phyloP scores from a whole-genome alignment of 768 basidiomycete genomes.

The Galerina marginata region DNA sequence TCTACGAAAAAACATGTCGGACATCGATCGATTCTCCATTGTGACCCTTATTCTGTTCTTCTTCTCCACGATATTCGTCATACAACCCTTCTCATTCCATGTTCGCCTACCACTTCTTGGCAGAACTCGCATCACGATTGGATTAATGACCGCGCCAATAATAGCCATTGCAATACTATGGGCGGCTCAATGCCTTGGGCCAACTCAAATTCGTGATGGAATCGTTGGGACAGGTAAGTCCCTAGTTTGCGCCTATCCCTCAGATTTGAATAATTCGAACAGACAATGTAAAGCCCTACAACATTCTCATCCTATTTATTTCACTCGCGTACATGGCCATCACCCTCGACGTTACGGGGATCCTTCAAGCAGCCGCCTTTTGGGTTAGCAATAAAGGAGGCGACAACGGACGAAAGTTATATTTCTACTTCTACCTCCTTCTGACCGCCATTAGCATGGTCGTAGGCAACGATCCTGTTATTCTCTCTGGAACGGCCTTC shows the following conservation, averaged over 20 bases:
- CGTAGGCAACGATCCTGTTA: constrained; percentile 94
- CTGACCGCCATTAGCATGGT: constrained; percentile 77
- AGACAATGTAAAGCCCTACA: constrained; percentile 85
- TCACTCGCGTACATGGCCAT: constrained; percentile 93
- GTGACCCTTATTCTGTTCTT: constrained; percentile 60
- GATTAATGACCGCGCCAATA: constrained; percentile 60
- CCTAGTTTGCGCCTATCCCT: background rate
- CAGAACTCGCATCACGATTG: constrained; percentile 41
- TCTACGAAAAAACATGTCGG: constrained; percentile 37
- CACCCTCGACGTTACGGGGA: constrained; percentile 87
- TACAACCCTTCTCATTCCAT: constrained; percentile 50
- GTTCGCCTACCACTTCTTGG: constrained; percentile 39
- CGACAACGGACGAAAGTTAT: constrained; percentile 70
- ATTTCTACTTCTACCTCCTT: constrained; percentile 83
- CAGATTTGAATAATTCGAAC: constrained; percentile 8
- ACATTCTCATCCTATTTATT: constrained; percentile 92
- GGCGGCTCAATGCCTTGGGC: constrained; percentile 60
- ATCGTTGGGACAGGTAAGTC: constrained; percentile 57
- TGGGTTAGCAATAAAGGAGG: constrained; percentile 87
- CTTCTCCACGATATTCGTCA: constrained; percentile 59
- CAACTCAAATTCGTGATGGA: constrained; percentile 67
- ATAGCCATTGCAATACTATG: constrained; percentile 59
- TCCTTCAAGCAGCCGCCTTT: constrained; percentile 86
- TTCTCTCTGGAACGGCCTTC: constrained; percentile 90
- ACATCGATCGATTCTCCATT: constrained; percentile 49